These are phyloP conservation scores for Ophiocordyceps australis DNA, from an alignment of 2,329 filamentous ascomycete species.

Conservation along the genomic window DNA sequence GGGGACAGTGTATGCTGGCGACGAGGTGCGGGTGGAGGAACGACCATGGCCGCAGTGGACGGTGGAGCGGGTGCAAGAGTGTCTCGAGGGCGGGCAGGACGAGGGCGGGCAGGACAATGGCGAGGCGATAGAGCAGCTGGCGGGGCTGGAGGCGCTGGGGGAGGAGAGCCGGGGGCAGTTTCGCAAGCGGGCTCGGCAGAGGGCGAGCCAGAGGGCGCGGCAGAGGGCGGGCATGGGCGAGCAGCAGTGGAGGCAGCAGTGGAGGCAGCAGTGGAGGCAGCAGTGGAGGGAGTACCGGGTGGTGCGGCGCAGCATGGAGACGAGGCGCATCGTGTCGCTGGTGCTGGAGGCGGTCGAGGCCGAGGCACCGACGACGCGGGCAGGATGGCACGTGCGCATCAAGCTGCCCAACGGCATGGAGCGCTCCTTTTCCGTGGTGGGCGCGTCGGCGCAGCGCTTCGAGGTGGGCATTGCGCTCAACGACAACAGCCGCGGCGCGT, in stretches of 20 bases:
- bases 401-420: conserved; percentile 36
- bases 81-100: conserved; percentile 33
- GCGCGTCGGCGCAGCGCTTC: conserved; percentile 16
- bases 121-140: conserved; percentile 32
- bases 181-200: conserved; percentile 20
- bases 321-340: conserved; percentile 29
- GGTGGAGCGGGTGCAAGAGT: conserved; percentile 43
- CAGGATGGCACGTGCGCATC: conserved; percentile 36
- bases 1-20: conserved; percentile 35
- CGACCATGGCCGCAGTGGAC: conserved; percentile 41
- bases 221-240: conserved; percentile 9
- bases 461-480: conserved; percentile 41
- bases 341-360: conserved; percentile 25
- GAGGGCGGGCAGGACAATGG: no score
- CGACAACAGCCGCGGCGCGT: conserved; percentile 37
- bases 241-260: no score
- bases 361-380: conserved; percentile 15
- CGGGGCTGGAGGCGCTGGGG: conserved; percentile 29
- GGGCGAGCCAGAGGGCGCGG: conserved; percentile 29
- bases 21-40: conserved; percentile 35
- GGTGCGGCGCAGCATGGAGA: conserved; percentile 30
- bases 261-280: no score
- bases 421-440: conserved; percentile 42
- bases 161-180: conserved; percentile 30
- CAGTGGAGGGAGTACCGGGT: conserved; percentile 28